phyloP scores from a whole-genome alignment of 2,329 filamentous ascomycete genomes.

The Coniochaeta sp. region DNA sequence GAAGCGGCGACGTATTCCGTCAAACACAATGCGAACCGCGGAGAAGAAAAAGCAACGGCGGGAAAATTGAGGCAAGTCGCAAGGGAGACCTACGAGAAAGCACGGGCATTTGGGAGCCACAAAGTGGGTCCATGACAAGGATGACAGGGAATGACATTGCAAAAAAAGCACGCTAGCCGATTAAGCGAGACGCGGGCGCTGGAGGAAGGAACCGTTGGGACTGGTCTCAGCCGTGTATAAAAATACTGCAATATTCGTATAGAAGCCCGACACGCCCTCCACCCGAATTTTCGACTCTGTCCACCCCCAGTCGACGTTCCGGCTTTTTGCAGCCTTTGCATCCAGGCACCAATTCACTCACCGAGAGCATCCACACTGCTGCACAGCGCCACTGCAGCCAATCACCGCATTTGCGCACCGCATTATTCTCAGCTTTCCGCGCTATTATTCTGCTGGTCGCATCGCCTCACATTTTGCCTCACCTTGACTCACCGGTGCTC shows the following conservation, averaged over 20 bases:
- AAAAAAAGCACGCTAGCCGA: slow-evolving; percentile 11
- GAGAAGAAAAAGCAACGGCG: neutral
- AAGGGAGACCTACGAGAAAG: slow-evolving; percentile 1
- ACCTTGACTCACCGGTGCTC: neutral
- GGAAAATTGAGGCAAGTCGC: neutral
- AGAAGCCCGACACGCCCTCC: slow-evolving; percentile 10
- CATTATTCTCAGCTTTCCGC: neutral
- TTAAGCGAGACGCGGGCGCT: slow-evolving; percentile 9
- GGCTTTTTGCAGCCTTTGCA: neutral
- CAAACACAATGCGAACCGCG: neutral
- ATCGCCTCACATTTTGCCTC: neutral
- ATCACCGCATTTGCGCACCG: neutral
- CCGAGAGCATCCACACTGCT: neutral
- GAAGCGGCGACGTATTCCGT: neutral
- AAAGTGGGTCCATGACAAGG: neutral
- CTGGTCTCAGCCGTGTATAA: slow-evolving; percentile 17
- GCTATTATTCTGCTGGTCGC: neutral
- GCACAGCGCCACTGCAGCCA: neutral
- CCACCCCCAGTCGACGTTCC: slow-evolving; percentile 1
- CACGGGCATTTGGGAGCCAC: slow-evolving; percentile 1
- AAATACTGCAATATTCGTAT: slow-evolving; percentile 20
- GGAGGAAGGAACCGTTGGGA: slow-evolving; percentile 7
- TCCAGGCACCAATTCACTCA: slow-evolving; percentile 2
- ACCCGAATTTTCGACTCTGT: slow-evolving; percentile 7
- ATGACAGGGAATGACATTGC: slow-evolving; percentile 7